Conservation (phyloP, 352 stramenopile genomes). For the Globisporangium camurandrum region DNA sequence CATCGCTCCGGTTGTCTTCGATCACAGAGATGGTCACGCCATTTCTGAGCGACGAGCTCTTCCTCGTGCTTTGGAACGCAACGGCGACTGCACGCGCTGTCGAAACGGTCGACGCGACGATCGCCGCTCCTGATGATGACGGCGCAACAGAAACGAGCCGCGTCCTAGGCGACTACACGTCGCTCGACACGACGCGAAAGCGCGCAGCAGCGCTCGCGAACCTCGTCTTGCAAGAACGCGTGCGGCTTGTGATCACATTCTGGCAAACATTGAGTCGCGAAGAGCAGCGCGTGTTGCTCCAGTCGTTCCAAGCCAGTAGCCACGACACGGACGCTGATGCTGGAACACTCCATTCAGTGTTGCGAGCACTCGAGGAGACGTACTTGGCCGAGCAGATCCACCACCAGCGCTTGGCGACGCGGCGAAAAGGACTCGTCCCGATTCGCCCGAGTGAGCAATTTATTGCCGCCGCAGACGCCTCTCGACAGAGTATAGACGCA, state of each 20-base stretch:
- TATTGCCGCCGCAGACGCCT: neutral
- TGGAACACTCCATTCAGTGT: conserved; percentile 27
- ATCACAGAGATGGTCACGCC: conserved; percentile 39
- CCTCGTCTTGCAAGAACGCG: conserved; percentile 54
- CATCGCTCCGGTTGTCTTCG: conserved; percentile 17
- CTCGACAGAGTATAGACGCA: neutral
- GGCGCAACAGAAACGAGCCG: neutral
- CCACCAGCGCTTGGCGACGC: conserved; percentile 26
- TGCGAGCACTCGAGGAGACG: conserved; percentile 47
- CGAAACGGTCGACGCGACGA: conserved; percentile 13
- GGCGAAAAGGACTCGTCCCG: conserved; percentile 16
- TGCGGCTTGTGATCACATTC: conserved; percentile 37
- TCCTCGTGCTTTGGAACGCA: conserved; percentile 56
- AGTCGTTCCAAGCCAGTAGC: conserved; percentile 15
- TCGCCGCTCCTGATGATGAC: neutral
- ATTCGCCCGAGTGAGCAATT: neutral
- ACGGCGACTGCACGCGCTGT: conserved; percentile 26
- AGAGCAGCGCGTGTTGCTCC: conserved; percentile 33
- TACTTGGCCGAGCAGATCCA: conserved; percentile 58
- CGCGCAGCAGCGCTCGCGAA: conserved; percentile 32
- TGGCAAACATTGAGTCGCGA: conserved; percentile 47
- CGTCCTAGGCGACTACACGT: neutral
- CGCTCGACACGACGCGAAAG: conserved; percentile 23
- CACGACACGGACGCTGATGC: conserved; percentile 1
- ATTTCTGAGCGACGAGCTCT: conserved; percentile 46